Evolutionary conservation across 805 yeast species (phyloP).

Genomic region (Pichia pseudocactophila): DNA sequence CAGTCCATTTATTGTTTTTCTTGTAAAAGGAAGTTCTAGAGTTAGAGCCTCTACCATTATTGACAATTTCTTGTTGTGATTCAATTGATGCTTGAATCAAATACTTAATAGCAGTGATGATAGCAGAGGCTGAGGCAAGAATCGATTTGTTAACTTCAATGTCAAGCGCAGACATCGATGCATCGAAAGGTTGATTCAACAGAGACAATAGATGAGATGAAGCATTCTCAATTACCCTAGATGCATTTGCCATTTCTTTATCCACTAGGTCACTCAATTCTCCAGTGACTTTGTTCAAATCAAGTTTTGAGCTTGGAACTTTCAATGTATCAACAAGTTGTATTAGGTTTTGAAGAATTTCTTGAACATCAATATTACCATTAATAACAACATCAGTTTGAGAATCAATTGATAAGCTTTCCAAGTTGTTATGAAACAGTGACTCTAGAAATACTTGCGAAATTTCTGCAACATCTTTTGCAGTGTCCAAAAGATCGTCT

Average conservation of each 20-base stretch:
- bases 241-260: constrained; percentile 63
- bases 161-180: constrained; percentile 46
- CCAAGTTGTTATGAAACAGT: constrained; percentile 44
- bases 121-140: constrained; percentile 67
- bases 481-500: constrained; percentile 38
- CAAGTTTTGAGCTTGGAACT: constrained; percentile 26
- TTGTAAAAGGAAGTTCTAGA: constrained; percentile 70
- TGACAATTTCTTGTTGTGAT: constrained; percentile 66
- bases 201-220: constrained; percentile 48
- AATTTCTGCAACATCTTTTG: constrained; percentile 50
- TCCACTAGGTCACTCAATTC: constrained; percentile 68
- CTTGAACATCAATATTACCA: constrained; percentile 68
- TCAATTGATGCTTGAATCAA: constrained; percentile 70
- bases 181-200: constrained; percentile 39
- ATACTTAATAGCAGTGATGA: constrained; percentile 66
- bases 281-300: constrained; percentile 26
- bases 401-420: constrained; percentile 47
- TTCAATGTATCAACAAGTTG: constrained; percentile 45
- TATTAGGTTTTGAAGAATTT: constrained; percentile 50
- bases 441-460: constrained; percentile 55
- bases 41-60: constrained; percentile 56
- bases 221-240: constrained; percentile 59
- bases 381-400: constrained; percentile 70
- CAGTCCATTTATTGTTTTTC: constrained; percentile 88
- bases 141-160: constrained; percentile 69